Conservation (phyloP, 2,329 filamentous ascomycete species). For the Fusarium longipes region DNA sequence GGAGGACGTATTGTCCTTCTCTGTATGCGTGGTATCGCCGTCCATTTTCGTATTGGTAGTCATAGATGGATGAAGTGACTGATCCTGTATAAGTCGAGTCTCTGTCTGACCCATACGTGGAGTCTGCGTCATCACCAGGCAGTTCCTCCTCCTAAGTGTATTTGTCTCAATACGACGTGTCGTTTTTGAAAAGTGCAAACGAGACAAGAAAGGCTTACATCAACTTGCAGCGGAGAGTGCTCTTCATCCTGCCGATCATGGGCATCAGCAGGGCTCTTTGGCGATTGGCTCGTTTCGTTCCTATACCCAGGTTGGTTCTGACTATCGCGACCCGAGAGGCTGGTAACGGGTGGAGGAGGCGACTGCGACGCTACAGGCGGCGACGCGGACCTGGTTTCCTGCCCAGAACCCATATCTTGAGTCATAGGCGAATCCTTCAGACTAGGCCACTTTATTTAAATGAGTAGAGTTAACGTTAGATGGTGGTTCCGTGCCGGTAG, state of each 20-base stretch:
- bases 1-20: conserved; percentile 46
- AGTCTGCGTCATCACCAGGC: conserved; percentile 47
- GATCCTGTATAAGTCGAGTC: conserved; percentile 50
- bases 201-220: conserved; percentile 11
- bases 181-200: no score
- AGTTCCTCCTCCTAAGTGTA: conserved; percentile 30
- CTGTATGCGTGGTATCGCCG: conserved; percentile 51
- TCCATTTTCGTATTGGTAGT: conserved; percentile 53
- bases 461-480: neutral
- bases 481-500: neutral
- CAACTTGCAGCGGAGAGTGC: conserved; percentile 31
- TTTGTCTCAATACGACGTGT: neutral
- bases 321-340: conserved; percentile 11
- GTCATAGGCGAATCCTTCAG: neutral
- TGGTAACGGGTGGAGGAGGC: conserved; percentile 18
- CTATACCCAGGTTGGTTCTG: neutral
- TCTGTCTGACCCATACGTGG: conserved; percentile 50
- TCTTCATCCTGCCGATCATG: conserved; percentile 1
- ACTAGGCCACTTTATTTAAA: neutral
- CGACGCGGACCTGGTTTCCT: neutral
- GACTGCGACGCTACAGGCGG: neutral
- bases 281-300: neutral
- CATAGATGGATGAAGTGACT: conserved; percentile 56
- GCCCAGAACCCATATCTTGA: conserved; percentile 3
- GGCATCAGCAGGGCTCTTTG: neutral